Percentiles rank a stretch among this genome's conserved stretches.
These are phyloP conservation scores for Boechera retrofracta DNA, from an alignment of 345 rosid genomes.

Conservation along the genomic window DNA sequence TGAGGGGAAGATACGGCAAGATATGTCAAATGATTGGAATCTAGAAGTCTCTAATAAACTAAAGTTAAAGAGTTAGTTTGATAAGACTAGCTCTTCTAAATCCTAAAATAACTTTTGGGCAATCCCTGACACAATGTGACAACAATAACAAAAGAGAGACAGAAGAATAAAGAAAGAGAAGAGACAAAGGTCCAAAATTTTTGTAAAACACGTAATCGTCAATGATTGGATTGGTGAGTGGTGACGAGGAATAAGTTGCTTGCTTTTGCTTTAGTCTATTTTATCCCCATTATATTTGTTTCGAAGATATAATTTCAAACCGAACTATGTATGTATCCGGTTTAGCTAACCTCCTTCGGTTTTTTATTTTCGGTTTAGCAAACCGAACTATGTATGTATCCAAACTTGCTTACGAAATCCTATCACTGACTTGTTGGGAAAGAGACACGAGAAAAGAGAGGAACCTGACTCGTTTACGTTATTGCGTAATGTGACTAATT, in stretches of 20 bases:
- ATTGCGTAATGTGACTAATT: conserved; percentile 25
- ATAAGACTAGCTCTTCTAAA: background rate
- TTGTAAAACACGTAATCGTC: conserved; percentile 33
- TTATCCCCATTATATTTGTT: conserved; percentile 10
- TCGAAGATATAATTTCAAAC: background rate
- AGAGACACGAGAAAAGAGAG: conserved; percentile 32
- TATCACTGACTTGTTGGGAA: conserved; percentile 29
- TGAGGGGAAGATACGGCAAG: conserved; percentile 14
- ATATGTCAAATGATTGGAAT: conserved; percentile 37
- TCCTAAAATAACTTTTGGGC: conserved; percentile 12
- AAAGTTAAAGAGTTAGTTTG: conserved; percentile 10
- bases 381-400: too few relatives aligned
- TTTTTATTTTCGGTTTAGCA: background rate
- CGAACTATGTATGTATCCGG: conserved; percentile 3
- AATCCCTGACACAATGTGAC: conserved; percentile 26
- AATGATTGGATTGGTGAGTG: conserved; percentile 38
- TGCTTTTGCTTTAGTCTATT: conserved; percentile 3
- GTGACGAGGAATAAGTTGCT: conserved; percentile 40
- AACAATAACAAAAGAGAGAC: conserved; percentile 12
- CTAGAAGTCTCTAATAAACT: conserved; percentile 36
- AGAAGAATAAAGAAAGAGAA: conserved; percentile 26
- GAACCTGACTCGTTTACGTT: conserved; percentile 43
- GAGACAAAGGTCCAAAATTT: conserved; percentile 36
- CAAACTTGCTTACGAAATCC: too few relatives aligned
- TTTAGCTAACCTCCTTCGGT: background rate